A percentile compares a stretch with the other conserved stretches of the same genome.
Conservation (phyloP, 225 moss, liverwort and hornwort species). For the Polytrichum formosum region DNA sequence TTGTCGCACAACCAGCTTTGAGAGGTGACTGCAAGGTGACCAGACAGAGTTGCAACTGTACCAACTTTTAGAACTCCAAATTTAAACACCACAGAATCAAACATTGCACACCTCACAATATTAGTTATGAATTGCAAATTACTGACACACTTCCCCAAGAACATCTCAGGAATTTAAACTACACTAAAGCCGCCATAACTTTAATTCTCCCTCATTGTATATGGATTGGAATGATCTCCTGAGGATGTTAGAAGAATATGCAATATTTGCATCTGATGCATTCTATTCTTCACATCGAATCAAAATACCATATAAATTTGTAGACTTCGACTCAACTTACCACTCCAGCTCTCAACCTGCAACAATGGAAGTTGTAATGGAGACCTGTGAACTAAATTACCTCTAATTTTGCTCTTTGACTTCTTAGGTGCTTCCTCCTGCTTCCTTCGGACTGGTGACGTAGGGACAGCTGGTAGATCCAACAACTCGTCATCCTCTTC, state of each 20-base stretch:
- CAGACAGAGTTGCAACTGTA: not conserved
- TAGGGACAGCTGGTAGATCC: conserved; percentile 78
- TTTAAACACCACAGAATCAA: not conserved
- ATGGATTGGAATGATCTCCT: too few relatives aligned
- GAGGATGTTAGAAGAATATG: not conserved
- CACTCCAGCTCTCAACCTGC: too few relatives aligned
- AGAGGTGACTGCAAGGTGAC: not conserved
- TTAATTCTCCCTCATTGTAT: too few relatives aligned
- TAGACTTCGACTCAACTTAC: not conserved
- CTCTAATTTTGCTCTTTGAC: conserved; percentile 43
- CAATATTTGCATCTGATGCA: not conserved
- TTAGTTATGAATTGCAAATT: not conserved
- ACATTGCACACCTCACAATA: not conserved
- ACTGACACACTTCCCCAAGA: not conserved
- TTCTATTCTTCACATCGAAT: not conserved
- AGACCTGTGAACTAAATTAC: conserved; percentile 12
- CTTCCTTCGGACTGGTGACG: conserved; percentile 55
- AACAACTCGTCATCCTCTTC: conserved; percentile 61
- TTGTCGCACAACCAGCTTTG: not conserved
- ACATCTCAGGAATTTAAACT: not conserved
- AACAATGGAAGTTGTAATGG: not conserved
- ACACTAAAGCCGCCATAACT: not conserved
- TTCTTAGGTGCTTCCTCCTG: conserved; percentile 37
- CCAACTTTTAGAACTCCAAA: conserved; percentile 1
- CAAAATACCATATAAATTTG: not conserved